Evolutionary conservation across 345 rosid genomes (phyloP).

Genomic region (Anastatica hierochuntica): DNA sequence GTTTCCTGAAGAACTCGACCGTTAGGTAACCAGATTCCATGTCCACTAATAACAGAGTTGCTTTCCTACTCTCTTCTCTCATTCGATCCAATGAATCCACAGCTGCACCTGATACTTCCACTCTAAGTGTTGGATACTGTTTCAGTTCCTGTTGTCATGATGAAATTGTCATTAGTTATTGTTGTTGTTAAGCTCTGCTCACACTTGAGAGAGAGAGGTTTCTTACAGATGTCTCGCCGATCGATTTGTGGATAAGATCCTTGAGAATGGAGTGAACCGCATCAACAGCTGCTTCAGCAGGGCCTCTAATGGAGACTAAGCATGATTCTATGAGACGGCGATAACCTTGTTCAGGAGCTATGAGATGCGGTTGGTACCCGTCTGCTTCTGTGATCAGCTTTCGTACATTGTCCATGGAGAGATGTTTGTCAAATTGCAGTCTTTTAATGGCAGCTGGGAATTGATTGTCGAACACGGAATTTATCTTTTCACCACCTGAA

Average conservation of each 20-base stretch:
- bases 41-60: constrained; percentile 78
- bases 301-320: constrained; percentile 69
- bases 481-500: constrained; percentile 92
- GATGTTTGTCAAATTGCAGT: constrained; percentile 84
- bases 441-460: constrained; percentile 88
- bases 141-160: constrained; percentile 57
- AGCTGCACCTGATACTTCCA: constrained; percentile 80
- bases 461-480: constrained; percentile 73
- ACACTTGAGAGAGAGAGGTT: background rate
- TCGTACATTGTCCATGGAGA: constrained; percentile 73
- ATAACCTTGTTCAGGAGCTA: constrained; percentile 97
- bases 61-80: constrained; percentile 89
- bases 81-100: constrained; percentile 73
- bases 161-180: no score
- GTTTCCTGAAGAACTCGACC: constrained; percentile 90
- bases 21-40: constrained; percentile 92
- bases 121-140: constrained; percentile 82
- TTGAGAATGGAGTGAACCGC: constrained; percentile 84
- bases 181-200: background rate
- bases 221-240: constrained; percentile 54
- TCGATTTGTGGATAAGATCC: constrained; percentile 74
- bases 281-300: constrained; percentile 97
- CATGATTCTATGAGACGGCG: constrained; percentile 91
- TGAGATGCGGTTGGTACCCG: constrained; percentile 96
- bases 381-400: constrained; percentile 94